Evolutionary conservation across 768 basidiomycete species (phyloP).

Genomic region (Hericium rajendrae): DNA sequence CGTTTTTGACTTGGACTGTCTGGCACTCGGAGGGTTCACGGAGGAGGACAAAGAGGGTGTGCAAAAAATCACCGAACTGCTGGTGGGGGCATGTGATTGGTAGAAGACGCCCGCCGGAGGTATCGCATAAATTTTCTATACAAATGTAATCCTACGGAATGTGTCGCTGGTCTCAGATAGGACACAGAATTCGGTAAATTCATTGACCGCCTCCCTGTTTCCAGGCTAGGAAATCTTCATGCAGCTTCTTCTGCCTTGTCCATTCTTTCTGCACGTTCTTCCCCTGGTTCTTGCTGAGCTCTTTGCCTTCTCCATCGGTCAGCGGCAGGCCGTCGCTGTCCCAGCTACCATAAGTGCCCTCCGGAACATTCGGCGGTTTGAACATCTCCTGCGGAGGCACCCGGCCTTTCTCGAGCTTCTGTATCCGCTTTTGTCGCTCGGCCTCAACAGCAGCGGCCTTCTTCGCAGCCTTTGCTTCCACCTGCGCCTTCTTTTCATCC

Average conservation of each 20-base stretch:
- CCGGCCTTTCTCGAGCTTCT: constrained; percentile 81
- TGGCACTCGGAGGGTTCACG: constrained; percentile 29
- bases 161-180: no score
- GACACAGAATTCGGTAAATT: neutral
- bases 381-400: constrained; percentile 70
- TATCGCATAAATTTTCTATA: neutral
- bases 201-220: constrained; percentile 13
- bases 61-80: constrained; percentile 27
- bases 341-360: constrained; percentile 76
- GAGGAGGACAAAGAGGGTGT: constrained; percentile 33
- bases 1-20: constrained; percentile 37
- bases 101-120: neutral
- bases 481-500: constrained; percentile 76
- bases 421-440: constrained; percentile 56
- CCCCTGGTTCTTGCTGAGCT: constrained; percentile 66
- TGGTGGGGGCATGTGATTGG: constrained; percentile 20
- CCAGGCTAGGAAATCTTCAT: constrained; percentile 66
- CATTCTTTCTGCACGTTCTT: constrained; percentile 77
- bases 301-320: constrained; percentile 77
- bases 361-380: constrained; percentile 66
- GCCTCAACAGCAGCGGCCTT: constrained; percentile 64
- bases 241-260: constrained; percentile 64
- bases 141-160: no score
- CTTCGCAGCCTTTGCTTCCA: constrained; percentile 68
- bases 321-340: constrained; percentile 77